Percentiles rank a stretch among this genome's conserved stretches.
phyloP scores from a whole-genome alignment of 2,329 filamentous ascomycete species.

The Fusarium falciforme region DNA sequence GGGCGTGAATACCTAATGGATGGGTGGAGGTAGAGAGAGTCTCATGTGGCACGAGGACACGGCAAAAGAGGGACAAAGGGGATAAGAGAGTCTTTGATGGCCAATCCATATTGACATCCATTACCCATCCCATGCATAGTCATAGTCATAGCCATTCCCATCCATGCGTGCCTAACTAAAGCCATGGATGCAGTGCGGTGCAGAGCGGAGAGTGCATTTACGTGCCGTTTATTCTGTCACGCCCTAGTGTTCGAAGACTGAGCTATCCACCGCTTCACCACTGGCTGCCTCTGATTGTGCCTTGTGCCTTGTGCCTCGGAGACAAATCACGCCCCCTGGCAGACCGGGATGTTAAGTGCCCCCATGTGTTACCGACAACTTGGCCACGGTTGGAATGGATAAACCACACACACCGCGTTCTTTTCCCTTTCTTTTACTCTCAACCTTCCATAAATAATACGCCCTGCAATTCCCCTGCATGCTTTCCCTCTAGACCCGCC shows the following conservation, averaged over 20 bases:
- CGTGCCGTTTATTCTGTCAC: not conserved
- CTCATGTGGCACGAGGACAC: constrained; percentile 25
- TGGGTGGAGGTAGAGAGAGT: not conserved
- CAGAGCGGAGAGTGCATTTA: not conserved
- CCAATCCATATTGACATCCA: constrained; percentile 14
- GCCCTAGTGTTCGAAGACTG: not conserved
- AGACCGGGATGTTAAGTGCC: not conserved
- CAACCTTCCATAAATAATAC: not conserved
- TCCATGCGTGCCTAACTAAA: not conserved
- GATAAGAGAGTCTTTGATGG: not conserved
- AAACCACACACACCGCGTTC: not conserved
- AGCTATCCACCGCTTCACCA: not conserved
- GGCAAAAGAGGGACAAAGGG: not conserved
- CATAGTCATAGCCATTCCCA: not conserved
- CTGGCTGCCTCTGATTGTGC: not conserved
- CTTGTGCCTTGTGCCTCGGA: not conserved
- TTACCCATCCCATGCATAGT: not conserved
- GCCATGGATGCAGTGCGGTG: not conserved
- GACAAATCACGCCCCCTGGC: not conserved
- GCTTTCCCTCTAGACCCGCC: not conserved
- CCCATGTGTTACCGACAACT: not conserved
- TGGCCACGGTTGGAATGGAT: not conserved
- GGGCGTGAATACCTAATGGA: constrained; percentile 11
- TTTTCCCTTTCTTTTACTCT: not conserved
- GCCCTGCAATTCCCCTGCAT: not conserved